Percentiles rank a stretch among this genome's conserved stretches.
phyloP scores from a whole-genome alignment of 495 filamentous ascomycete species.

The Xanthoparmelia taractica region DNA sequence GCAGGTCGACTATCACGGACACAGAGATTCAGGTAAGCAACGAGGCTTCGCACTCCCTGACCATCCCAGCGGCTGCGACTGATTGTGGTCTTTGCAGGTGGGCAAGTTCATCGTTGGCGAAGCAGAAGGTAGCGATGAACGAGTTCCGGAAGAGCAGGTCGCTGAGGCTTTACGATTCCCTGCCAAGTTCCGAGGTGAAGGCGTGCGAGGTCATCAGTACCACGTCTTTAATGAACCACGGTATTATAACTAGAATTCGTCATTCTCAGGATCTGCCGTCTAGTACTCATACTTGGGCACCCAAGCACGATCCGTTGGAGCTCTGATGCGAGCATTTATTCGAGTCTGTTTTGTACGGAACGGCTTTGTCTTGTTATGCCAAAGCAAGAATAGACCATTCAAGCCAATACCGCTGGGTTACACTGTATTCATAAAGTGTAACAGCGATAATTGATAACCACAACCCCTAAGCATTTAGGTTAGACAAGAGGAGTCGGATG shows the following conservation, averaged over 20 bases:
- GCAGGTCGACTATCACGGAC: conserved; percentile 85
- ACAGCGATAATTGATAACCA: too few species aligned
- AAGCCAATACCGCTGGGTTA: too few species aligned
- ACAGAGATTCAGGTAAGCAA: conserved; percentile 80
- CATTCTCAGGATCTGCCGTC: neutral
- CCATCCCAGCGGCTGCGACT: neutral
- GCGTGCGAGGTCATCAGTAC: conserved; percentile 83
- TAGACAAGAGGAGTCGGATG: too few species aligned
- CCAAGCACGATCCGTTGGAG: neutral
- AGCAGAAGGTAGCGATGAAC: conserved; percentile 50
- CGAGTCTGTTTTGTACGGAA: neutral
- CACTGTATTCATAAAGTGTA: too few species aligned
- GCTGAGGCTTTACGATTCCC: conserved; percentile 76
- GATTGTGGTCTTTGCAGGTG: conserved; percentile 41
- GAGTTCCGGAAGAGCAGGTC: conserved; percentile 59
- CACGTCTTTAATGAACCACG: conserved; percentile 94
- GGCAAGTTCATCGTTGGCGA: conserved; percentile 89
- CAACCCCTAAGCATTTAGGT: too few species aligned
- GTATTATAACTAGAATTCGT: conserved; percentile 42
- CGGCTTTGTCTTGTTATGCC: neutral
- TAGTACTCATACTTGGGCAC: neutral
- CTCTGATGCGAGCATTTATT: neutral
- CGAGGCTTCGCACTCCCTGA: neutral
- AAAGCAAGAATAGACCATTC: too few species aligned
- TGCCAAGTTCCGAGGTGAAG: conserved; percentile 74